Evolutionary conservation across 306 rosid species (phyloP).

Genomic region (Sphenostylis stenocarpa): DNA sequence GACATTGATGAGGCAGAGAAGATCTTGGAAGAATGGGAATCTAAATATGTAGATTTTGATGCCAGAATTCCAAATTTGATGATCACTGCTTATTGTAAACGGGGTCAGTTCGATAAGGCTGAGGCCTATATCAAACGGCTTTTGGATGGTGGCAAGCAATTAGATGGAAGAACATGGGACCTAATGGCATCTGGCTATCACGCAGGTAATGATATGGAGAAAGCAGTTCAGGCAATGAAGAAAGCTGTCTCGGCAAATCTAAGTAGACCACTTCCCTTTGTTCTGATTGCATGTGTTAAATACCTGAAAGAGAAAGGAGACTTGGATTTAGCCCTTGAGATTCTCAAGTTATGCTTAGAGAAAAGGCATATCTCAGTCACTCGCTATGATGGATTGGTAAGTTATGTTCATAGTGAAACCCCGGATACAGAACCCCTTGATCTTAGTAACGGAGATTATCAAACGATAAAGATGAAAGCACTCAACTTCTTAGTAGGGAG

Average conservation of each 20-base stretch:
- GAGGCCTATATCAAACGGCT: constrained; percentile 46
- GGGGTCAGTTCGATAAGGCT: constrained; percentile 59
- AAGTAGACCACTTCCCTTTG: constrained; percentile 35
- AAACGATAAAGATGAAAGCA: neutral
- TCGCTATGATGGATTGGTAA: constrained; percentile 35
- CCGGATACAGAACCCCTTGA: constrained; percentile 31
- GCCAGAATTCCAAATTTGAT: constrained; percentile 52
- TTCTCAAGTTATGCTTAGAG: constrained; percentile 40
- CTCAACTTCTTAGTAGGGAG: constrained; percentile 3
- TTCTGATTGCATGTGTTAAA: constrained; percentile 50
- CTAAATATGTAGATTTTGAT: constrained; percentile 41
- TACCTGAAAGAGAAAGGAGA: constrained; percentile 60
- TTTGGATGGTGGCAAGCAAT: constrained; percentile 48
- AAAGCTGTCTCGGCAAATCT: constrained; percentile 38
- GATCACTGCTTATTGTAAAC: constrained; percentile 57
- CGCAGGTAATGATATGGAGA: constrained; percentile 43
- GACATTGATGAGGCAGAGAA: constrained; percentile 66
- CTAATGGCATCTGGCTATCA: constrained; percentile 50
- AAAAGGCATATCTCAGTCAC: constrained; percentile 18
- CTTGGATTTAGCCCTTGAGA: constrained; percentile 48
- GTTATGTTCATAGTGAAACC: constrained; percentile 38
- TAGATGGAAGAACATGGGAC: constrained; percentile 49
- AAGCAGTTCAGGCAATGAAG: constrained; percentile 61
- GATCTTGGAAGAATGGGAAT: constrained; percentile 72
- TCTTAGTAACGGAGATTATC: constrained; percentile 29